Evolutionary conservation across 352 stramenopile species (phyloP).

Genomic region (Globisporangium nodosum): DNA sequence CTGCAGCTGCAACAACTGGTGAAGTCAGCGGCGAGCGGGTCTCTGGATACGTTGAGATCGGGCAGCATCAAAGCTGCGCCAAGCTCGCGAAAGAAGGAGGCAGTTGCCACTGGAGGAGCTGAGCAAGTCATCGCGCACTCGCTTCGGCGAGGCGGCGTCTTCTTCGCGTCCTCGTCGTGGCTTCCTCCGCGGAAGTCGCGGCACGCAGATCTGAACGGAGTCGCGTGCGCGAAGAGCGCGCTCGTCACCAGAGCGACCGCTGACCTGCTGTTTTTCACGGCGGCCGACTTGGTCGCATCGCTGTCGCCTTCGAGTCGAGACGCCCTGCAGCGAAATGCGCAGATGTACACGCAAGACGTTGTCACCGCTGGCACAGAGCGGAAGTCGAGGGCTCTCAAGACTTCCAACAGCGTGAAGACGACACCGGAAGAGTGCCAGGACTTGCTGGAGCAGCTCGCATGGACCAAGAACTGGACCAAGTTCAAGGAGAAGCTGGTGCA

Average conservation of each 20-base stretch:
- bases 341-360: background rate
- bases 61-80: background rate
- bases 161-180: conserved; percentile 51
- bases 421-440: conserved; percentile 4
- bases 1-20: conserved; percentile 6
- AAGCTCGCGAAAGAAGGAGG: background rate
- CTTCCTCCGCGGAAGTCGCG: conserved; percentile 31
- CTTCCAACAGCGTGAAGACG: background rate
- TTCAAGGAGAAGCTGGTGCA: conserved; percentile 13
- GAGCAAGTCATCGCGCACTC: conserved; percentile 15
- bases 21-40: background rate
- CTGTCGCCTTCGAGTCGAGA: conserved; percentile 31
- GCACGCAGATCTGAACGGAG: conserved; percentile 7
- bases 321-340: conserved; percentile 34
- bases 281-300: conserved; percentile 24
- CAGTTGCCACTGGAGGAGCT: background rate
- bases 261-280: conserved; percentile 51
- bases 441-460: conserved; percentile 13
- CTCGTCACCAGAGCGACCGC: conserved; percentile 32
- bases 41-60: background rate
- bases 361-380: background rate
- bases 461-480: conserved; percentile 7
- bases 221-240: conserved; percentile 40
- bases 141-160: conserved; percentile 37
- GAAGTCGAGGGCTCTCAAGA: background rate